Evolutionary conservation across 805 yeast genomes (phyloP).

Genomic region (Komagataella populi): DNA sequence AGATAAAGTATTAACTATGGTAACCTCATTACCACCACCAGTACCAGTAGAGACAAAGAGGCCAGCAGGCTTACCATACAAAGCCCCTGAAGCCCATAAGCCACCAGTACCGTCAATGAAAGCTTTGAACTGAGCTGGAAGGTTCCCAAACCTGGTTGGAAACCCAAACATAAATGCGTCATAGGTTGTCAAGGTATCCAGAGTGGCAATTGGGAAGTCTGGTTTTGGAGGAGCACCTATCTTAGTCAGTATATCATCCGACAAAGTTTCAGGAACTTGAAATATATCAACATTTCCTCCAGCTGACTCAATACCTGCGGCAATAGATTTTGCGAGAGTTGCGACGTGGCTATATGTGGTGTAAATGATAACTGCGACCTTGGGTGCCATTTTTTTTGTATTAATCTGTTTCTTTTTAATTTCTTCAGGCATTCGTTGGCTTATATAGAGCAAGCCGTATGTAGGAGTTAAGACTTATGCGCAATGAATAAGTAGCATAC

Average conservation of each 20-base stretch:
- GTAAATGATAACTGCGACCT: constrained; percentile 37
- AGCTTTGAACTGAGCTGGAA: constrained; percentile 66
- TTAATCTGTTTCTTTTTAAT: not conserved
- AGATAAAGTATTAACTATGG: constrained; percentile 51
- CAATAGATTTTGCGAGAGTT: constrained; percentile 50
- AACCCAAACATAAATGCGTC: constrained; percentile 79
- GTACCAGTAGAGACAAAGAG: constrained; percentile 64
- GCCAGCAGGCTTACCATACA: constrained; percentile 65
- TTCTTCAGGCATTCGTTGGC: not conserved
- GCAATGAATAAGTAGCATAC: too few species aligned
- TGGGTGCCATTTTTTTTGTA: constrained; percentile 6
- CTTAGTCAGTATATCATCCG: constrained; percentile 37
- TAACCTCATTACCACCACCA: constrained; percentile 78
- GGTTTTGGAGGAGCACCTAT: constrained; percentile 59
- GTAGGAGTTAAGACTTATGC: not conserved
- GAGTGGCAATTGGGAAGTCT: constrained; percentile 47
- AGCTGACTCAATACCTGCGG: constrained; percentile 55
- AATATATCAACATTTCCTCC: constrained; percentile 58
- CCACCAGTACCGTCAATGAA: constrained; percentile 74
- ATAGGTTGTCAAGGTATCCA: constrained; percentile 42
- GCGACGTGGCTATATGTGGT: constrained; percentile 71
- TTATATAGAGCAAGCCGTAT: not conserved
- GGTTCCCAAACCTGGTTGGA: constrained; percentile 76
- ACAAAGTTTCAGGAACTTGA: constrained; percentile 68
- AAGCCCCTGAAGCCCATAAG: constrained; percentile 63